A percentile compares a stretch with the other conserved stretches of the same genome.
Conservation (phyloP, 371 early-diverging fungal genomes). For the Mucor plumbeus region DNA sequence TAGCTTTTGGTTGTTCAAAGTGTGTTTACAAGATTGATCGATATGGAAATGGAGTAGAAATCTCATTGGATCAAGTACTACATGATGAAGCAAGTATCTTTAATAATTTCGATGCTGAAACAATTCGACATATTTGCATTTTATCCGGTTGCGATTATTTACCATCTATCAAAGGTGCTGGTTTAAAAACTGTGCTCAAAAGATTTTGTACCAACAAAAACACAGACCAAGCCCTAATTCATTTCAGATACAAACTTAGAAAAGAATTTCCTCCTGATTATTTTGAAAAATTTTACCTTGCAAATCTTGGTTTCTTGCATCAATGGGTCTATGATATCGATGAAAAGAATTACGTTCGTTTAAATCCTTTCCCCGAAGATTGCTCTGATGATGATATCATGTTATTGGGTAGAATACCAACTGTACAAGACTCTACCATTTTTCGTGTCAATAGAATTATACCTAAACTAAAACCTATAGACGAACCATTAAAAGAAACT, state of each 20-base stretch:
- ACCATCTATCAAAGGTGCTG: conserved; percentile 82
- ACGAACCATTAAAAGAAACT: background rate
- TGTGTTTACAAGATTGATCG: conserved; percentile 81
- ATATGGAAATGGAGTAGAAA: conserved; percentile 54
- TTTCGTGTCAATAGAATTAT: conserved; percentile 1
- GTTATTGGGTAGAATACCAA: conserved; percentile 19
- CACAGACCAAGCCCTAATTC: background rate
- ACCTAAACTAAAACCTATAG: background rate
- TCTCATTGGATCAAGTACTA: background rate
- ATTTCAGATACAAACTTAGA: background rate
- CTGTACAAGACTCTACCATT: background rate
- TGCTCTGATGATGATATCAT: conserved; percentile 13
- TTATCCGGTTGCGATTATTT: conserved; percentile 97
- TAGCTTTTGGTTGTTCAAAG: conserved; percentile 92
- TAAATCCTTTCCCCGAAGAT: conserved; percentile 59
- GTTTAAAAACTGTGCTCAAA: conserved; percentile 66
- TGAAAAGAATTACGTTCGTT: conserved; percentile 47
- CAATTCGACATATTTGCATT: conserved; percentile 73
- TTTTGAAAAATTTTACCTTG: conserved; percentile 60
- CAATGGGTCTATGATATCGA: conserved; percentile 82
- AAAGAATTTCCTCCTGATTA: conserved; percentile 49
- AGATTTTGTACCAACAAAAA: background rate
- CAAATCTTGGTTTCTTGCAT: conserved; percentile 80
- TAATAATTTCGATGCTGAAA: background rate
- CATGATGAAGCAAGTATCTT: conserved; percentile 1